Base-by-base conservation (phyloP, 2,329 filamentous ascomycete species). In the Ramularia endophylla region DNA sequence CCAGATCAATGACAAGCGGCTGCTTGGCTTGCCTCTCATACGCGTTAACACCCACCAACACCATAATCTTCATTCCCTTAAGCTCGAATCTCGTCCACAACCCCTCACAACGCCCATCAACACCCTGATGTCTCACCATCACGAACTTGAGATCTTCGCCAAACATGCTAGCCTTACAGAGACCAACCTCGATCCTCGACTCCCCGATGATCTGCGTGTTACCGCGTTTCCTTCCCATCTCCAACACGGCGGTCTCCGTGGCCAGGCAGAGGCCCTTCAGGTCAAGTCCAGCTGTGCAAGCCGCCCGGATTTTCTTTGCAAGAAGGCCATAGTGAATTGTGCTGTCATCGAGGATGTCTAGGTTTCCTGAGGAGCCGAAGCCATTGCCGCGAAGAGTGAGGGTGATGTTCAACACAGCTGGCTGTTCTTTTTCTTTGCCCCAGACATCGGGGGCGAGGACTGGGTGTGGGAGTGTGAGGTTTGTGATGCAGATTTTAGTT, bases 311-410 rank as follows among this genome's bases (percentile, higher is more conserved):
- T 0, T 71, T 69, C 64, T 87, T 87, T 65, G 78, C 81, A 11
- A 88, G 69, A 8, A 68, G 71, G 2, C 85, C 84, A 56, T 89
- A 89, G 65, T 89, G 82, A 17, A 87, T 77, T 2, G 85, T 88
- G 57, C 83, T 83, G n/a, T 64, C 62, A 33, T 78, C 74, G 25
- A 89, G 73, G 7, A 66, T 65, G 64, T 89, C 85, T 4, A 63
- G 62, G 1, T 69, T 55, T 0, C 80, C 78, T 1, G 81, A 77
- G 0, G 72, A 68, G 35, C 65, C 66, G 56, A 87, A 87, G 8
- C 44, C 46, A 0, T 72, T 61, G 6, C 65, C 57, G 11, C 64
- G 60, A 45, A 87, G 71, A 3, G 69, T 72, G 3, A 87, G 69
- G 15, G 73, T 70, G 25, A 78, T 73, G 4, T 79, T 81, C 7